These are phyloP conservation scores for Cercospora brassicicola DNA, from an alignment of 2,329 filamentous ascomycete species.

Conservation along the genomic window DNA sequence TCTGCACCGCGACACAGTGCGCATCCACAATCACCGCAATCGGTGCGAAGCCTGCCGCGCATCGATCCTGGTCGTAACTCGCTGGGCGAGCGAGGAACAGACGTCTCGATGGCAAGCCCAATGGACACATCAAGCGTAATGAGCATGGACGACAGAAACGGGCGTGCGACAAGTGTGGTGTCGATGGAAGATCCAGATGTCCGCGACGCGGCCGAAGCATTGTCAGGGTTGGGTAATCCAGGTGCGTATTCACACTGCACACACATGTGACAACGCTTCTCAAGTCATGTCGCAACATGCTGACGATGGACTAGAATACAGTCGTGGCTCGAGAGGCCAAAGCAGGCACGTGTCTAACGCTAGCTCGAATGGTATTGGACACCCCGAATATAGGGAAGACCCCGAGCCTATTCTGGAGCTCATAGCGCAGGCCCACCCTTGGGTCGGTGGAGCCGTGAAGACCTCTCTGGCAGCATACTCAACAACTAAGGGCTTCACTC, in stretches of 20 bases:
- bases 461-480: conserved; percentile 83
- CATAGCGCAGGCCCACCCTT: conserved; percentile 82
- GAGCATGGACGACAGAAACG: conserved; percentile 42
- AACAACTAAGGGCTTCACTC: conserved; percentile 85
- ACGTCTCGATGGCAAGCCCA: conserved; percentile 45
- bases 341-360: conserved; percentile 33
- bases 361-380: conserved; percentile 17
- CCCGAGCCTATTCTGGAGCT: conserved; percentile 82
- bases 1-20: conserved; percentile 33
- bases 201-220: conserved; percentile 51
- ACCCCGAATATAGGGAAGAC: conserved; percentile 43
- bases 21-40: conserved; percentile 28
- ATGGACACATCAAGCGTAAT: conserved; percentile 48
- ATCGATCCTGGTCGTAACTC: conserved; percentile 42
- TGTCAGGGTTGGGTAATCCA: conserved; percentile 52
- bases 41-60: conserved; percentile 36
- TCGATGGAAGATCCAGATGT: conserved; percentile 53
- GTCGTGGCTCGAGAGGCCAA: conserved; percentile 41
- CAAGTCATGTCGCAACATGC: background rate
- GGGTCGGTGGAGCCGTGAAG: conserved; percentile 74
- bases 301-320: conserved; percentile 41
- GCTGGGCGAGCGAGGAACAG: conserved; percentile 33
- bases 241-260: conserved; percentile 38
- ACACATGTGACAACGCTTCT: background rate
- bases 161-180: conserved; percentile 45